A percentile compares a stretch with the other conserved stretches of the same genome.
phyloP scores from a whole-genome alignment of 441 rosid species.

The Mallotus japonicus region DNA sequence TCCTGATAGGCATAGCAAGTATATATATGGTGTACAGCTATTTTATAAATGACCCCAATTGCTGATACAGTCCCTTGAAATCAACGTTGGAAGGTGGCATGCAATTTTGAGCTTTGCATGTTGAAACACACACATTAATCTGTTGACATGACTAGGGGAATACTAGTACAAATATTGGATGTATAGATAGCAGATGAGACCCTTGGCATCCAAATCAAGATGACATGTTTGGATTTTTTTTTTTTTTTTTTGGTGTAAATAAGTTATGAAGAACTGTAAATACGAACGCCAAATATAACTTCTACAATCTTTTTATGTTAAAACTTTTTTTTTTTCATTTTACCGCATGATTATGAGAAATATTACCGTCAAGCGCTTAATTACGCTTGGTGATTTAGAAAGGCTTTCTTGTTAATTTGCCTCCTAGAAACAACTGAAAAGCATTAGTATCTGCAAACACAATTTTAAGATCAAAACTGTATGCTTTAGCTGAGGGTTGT shows the following conservation, averaged over 20 bases:
- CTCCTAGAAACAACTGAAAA: not conserved
- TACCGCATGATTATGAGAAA: not conserved
- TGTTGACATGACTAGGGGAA: constrained; percentile 8
- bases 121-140: constrained; percentile 12
- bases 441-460: not conserved
- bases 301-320: not conserved
- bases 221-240: not conserved
- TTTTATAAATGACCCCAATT: not conserved
- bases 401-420: not conserved
- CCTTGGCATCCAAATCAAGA: constrained; percentile 2
- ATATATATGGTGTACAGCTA: constrained; percentile 29
- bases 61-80: constrained; percentile 16
- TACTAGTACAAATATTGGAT: constrained; percentile 8
- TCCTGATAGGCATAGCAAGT: constrained; percentile 20
- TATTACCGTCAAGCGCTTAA: not conserved
- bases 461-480: not conserved
- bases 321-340: not conserved
- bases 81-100: constrained; percentile 13
- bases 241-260: not conserved
- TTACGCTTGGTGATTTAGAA: not conserved
- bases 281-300: not conserved
- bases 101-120: constrained; percentile 27
- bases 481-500: not conserved
- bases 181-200: not conserved
- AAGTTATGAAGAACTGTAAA: constrained; percentile 21